These are phyloP conservation scores for Petunia hybrid DNA, from an alignment of 305 asterid species.

Conservation along the genomic window DNA sequence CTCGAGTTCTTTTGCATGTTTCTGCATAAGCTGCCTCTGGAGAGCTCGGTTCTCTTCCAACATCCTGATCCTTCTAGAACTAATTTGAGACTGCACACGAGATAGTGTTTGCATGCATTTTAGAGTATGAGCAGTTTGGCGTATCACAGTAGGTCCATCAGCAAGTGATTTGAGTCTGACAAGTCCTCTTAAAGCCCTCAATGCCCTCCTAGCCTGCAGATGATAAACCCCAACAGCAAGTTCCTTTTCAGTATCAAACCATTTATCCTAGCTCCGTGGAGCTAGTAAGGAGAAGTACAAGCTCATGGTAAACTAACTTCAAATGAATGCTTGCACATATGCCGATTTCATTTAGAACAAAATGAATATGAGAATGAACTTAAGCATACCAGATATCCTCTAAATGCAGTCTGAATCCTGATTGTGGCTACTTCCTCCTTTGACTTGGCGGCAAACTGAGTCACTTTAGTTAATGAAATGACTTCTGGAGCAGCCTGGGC, in stretches of 20 bases:
- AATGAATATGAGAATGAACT: not conserved
- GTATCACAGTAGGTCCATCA: slow-evolving; percentile 81
- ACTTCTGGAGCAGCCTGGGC: slow-evolving; percentile 72
- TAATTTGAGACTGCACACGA: slow-evolving; percentile 90
- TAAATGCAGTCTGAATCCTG: slow-evolving; percentile 87
- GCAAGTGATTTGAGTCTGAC: slow-evolving; percentile 84
- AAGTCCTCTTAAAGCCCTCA: slow-evolving; percentile 88
- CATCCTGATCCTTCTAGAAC: slow-evolving; percentile 48
- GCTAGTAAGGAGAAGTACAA: slow-evolving; percentile 1
- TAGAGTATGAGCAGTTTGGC: slow-evolving; percentile 82
- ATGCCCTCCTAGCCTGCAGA: slow-evolving; percentile 89
- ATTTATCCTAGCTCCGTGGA: not conserved
- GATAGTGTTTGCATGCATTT: slow-evolving; percentile 87
- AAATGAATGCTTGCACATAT: slow-evolving; percentile 1
- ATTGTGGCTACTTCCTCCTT: slow-evolving; percentile 84
- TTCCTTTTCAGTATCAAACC: not conserved
- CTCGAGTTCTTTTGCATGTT: slow-evolving; percentile 77
- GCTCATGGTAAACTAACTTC: not conserved
- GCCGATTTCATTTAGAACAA: not conserved
- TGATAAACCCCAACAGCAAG: not conserved
- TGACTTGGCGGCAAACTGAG: slow-evolving; percentile 69
- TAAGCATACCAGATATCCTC: slow-evolving; percentile 80
- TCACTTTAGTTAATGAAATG: slow-evolving; percentile 47
- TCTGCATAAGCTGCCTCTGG: slow-evolving; percentile 79
- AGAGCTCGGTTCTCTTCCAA: slow-evolving; percentile 76